These are phyloP conservation scores for Neurospora discreta DNA, from an alignment of 495 filamentous ascomycete species.

Conservation along the genomic window DNA sequence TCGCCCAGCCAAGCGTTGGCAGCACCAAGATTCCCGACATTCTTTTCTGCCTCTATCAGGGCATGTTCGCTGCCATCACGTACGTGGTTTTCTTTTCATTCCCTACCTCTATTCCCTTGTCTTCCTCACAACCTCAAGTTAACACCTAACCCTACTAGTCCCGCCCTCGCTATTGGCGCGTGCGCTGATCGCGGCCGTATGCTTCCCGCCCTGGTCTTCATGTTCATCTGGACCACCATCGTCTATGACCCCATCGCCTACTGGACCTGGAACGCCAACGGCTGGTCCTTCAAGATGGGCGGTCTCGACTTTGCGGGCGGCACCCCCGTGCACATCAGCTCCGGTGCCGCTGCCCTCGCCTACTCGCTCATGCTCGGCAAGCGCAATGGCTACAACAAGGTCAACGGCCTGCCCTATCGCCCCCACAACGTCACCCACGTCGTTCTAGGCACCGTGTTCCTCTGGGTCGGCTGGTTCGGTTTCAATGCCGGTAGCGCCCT, in stretches of 20 bases:
- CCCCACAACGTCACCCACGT: constrained; percentile 98
- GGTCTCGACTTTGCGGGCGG: constrained; percentile 94
- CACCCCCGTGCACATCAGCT: constrained; percentile 91
- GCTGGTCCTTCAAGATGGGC: constrained; percentile 76
- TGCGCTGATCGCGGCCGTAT: constrained; percentile 90
- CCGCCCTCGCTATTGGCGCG: constrained; percentile 84
- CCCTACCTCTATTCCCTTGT: not conserved
- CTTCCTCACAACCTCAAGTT: not conserved
- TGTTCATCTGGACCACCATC: constrained; percentile 91
- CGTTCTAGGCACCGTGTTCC: constrained; percentile 92
- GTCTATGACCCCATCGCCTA: constrained; percentile 95
- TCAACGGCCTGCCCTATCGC: constrained; percentile 87
- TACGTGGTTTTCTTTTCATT: not conserved
- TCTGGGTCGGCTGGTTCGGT: constrained; percentile 99
- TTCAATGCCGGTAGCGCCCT: constrained; percentile 96
- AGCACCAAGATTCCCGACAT: constrained; percentile 77
- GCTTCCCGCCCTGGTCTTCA: constrained; percentile 88
- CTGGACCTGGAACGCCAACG: constrained; percentile 91
- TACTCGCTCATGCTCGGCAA: constrained; percentile 88
- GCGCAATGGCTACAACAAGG: constrained; percentile 66
- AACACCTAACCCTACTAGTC: constrained; percentile 22
- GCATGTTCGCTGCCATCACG: constrained; percentile 96
- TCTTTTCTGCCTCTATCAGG: constrained; percentile 88
- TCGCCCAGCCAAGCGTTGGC: constrained; percentile 73
- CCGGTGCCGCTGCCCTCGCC: constrained; percentile 80